These are phyloP conservation scores for Aspergillus clavatus DNA, from an alignment of 2,329 filamentous ascomycete genomes.

Conservation along the genomic window DNA sequence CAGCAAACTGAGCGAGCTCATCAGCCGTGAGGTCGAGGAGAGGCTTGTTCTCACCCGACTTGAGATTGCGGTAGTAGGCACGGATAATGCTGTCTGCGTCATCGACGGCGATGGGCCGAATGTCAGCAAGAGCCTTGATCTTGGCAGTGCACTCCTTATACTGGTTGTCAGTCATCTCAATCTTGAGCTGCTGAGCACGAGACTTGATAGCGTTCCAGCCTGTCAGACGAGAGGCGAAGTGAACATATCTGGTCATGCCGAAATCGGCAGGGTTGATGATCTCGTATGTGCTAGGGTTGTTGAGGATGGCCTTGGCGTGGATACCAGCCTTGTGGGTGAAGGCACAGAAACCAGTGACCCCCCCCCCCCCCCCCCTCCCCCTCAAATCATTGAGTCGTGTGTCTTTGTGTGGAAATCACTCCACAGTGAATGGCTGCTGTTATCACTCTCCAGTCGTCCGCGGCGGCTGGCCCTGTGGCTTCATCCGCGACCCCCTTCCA, in stretches of 20 bases:
- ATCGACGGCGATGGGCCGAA: constrained; percentile 79
- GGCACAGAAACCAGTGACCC: constrained; percentile 72
- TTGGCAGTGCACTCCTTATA: constrained; percentile 76
- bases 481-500: constrained; percentile 21
- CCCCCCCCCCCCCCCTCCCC: too few species aligned
- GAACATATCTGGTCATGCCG: constrained; percentile 78
- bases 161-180: constrained; percentile 70
- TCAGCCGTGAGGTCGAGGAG: constrained; percentile 59
- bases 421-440: constrained; percentile 33
- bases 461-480: constrained; percentile 25
- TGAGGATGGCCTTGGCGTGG: constrained; percentile 78
- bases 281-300: constrained; percentile 82
- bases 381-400: too few species aligned
- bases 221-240: constrained; percentile 76
- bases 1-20: constrained; percentile 56
- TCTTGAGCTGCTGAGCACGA: constrained; percentile 75
- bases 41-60: constrained; percentile 54
- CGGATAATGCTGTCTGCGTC: constrained; percentile 86
- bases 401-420: neutral
- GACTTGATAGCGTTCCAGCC: constrained; percentile 97
- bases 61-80: constrained; percentile 66
- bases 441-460: constrained; percentile 39
- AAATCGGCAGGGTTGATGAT: constrained; percentile 86
- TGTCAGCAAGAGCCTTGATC: constrained; percentile 87
- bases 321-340: constrained; percentile 81